Percentiles rank a stretch among this genome's conserved stretches.
Evolutionary conservation across 2,329 filamentous ascomycete species (phyloP).

Genomic region (Xylariaceae sp.): DNA sequence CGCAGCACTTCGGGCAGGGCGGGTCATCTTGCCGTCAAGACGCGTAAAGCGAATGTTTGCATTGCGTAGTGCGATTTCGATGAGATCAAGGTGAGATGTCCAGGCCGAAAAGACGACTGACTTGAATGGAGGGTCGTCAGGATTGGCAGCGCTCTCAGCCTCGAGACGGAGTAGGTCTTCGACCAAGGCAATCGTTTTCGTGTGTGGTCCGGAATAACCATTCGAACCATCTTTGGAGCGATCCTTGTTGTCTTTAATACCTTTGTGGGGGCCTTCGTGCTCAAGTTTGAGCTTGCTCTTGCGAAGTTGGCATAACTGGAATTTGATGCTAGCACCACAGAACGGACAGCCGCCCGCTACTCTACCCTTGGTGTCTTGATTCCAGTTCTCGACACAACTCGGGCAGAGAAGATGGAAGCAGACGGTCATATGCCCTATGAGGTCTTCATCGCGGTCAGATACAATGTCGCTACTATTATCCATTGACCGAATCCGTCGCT

Average conservation of each 20-base stretch:
- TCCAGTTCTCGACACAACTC: slow-evolving; percentile 60
- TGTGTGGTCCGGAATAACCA: slow-evolving; percentile 79
- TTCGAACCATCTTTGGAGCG: slow-evolving; percentile 52
- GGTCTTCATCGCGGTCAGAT: slow-evolving; percentile 55
- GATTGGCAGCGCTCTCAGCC: slow-evolving; percentile 54
- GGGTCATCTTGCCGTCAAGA: slow-evolving; percentile 86
- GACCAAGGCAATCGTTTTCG: slow-evolving; percentile 81
- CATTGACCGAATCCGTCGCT: slow-evolving; percentile 51
- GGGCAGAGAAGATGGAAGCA: slow-evolving; percentile 85
- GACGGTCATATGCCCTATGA: slow-evolving; percentile 73
- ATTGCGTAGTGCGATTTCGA: slow-evolving; percentile 71
- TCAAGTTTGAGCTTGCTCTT: slow-evolving; percentile 54
- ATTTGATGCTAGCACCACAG: slow-evolving; percentile 60
- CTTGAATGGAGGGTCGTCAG: slow-evolving; percentile 71
- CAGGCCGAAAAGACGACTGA: slow-evolving; percentile 95
- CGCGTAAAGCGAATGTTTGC: slow-evolving; percentile 65
- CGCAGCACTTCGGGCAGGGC: slow-evolving; percentile 65
- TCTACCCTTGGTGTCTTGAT: slow-evolving; percentile 46
- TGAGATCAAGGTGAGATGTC: slow-evolving; percentile 90
- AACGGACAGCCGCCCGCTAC: slow-evolving; percentile 56
- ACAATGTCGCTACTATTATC: slow-evolving; percentile 51
- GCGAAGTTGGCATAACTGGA: slow-evolving; percentile 63
- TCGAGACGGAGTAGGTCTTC: slow-evolving; percentile 64
- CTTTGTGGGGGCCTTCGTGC: slow-evolving; percentile 49
- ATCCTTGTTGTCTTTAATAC: slow-evolving; percentile 29